Base-by-base conservation (phyloP, 306 rosid species). In the Arachis stenosperma region DNA sequence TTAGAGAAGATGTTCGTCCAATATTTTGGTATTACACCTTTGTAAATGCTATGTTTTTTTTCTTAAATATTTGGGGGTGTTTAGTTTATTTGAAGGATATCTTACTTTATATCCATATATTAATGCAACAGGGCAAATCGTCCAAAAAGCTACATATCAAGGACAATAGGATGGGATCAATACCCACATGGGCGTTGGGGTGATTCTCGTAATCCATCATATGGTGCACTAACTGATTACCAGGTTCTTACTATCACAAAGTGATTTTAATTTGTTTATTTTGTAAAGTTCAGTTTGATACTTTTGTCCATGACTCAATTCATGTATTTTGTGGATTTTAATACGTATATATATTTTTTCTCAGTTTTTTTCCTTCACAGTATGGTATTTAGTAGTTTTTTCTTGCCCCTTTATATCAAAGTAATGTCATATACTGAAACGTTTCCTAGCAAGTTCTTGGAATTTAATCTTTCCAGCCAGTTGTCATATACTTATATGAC, bases 101-200 rank as follows among this genome's bases (percentile, higher is more conserved):
- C 81, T 84, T 54, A 74, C 78, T 74, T 61, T 50, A 81, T 79
- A 47, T 39, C 58, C 76, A 73, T 71, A 82, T 22, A 53, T 33
- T 22, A 22, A 33, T 33, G 37, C 82, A 27, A 15, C 75, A 94
- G 99, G 99, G 99, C 99, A 55, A 94, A 91, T 80, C 99, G 97
- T 76, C 99, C 97, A 47, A 91, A 82, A 79, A 94, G 99, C 88
- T 94, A 94, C 86, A 85, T 91, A 81, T 85, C 99, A 71, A 88
- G 99, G 82, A 94, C 99, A 70, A 65, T 82, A 50, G 96, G 99
- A 78, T 94, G 99, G 99, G 99, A 94, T 41, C 95, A 88, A 65
- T 94, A 91, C 67, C 99, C 99, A 74, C 97, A 73, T 70, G 99
- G 99, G 65, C 88, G 99, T 12, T 94, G 99, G 99, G 78, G 86